Conservation (phyloP, 2,329 filamentous ascomycete genomes). For the Hansfordia pulvinata region DNA sequence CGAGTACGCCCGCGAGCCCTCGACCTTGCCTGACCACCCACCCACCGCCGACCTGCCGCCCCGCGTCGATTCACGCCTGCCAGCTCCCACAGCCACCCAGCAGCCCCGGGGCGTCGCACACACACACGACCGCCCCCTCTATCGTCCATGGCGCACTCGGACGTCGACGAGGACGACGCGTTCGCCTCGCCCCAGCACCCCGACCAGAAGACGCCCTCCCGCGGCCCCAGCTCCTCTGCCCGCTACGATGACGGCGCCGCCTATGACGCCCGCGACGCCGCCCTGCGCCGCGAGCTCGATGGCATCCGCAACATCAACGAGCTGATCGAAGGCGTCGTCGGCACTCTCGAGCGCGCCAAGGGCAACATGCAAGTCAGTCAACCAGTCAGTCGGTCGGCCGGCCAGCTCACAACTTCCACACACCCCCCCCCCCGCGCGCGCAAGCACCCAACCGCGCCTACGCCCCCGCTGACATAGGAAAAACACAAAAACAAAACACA, state of each 20-base stretch:
- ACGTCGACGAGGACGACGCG: conserved; percentile 32
- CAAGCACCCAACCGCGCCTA: conserved; percentile 1
- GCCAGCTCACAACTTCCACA: too few relatives aligned
- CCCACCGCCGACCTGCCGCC: too few relatives aligned
- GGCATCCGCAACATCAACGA: conserved; percentile 77
- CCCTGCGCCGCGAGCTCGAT: conserved; percentile 66
- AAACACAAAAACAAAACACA: conserved; percentile 17
- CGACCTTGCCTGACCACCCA: too few relatives aligned
- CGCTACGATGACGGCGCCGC: conserved; percentile 38
- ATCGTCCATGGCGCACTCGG: too few relatives aligned
- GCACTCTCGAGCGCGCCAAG: conserved; percentile 57
- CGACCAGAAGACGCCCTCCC: conserved; percentile 13
- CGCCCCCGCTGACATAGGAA: conserved; percentile 1
- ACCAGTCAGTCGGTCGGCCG: too few relatives aligned
- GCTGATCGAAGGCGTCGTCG: conserved; percentile 67
- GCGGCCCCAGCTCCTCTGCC: too few relatives aligned
- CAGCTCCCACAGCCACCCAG: too few relatives aligned
- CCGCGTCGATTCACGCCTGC: too few relatives aligned
- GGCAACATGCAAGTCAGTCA: conserved; percentile 67
- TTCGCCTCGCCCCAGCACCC: conserved; percentile 25
- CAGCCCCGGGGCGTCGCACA: too few relatives aligned
- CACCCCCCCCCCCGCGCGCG: conserved; percentile 1
- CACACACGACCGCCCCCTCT: too few relatives aligned
- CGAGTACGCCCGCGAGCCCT: too few relatives aligned
- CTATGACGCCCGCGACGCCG: conserved; percentile 57